Conservation (phyloP, 2,329 filamentous ascomycete species). For the Xylariaceae sp. region DNA sequence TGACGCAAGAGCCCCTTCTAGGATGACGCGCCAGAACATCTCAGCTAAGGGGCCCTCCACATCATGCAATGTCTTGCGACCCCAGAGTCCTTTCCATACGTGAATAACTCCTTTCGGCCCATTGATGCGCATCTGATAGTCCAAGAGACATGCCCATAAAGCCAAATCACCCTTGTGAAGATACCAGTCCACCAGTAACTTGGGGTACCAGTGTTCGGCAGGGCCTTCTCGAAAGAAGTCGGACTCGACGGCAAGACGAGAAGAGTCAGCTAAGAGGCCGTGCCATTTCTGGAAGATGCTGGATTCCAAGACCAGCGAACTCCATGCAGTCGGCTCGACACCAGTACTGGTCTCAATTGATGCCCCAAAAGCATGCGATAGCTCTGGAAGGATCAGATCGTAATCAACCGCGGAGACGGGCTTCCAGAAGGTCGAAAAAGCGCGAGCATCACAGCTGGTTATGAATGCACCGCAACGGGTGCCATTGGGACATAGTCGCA, state of each 20-base stretch:
- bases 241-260: constrained; percentile 29
- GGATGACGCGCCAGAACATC: constrained; percentile 31
- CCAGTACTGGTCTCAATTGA: neutral
- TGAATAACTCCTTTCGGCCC: constrained; percentile 26
- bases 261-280: constrained; percentile 23
- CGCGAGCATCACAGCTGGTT: constrained; percentile 8
- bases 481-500: constrained; percentile 6
- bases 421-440: constrained; percentile 16
- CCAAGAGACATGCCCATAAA: constrained; percentile 30
- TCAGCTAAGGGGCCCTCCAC: constrained; percentile 24
- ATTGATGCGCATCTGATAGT: constrained; percentile 30
- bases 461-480: neutral
- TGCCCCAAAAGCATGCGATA: constrained; percentile 5
- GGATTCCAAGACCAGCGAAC: constrained; percentile 21
- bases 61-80: constrained; percentile 30
- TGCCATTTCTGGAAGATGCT: constrained; percentile 28
- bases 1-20: constrained; percentile 31
- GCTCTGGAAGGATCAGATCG: constrained; percentile 17
- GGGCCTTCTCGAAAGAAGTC: constrained; percentile 29
- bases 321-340: constrained; percentile 6
- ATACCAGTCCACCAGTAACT: constrained; percentile 28
- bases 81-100: constrained; percentile 33
- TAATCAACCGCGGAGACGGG: constrained; percentile 13
- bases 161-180: constrained; percentile 28
- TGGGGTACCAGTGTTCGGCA: constrained; percentile 21